Conservation (phyloP, 805 yeast species). For the Maudiozyma barnettii region DNA sequence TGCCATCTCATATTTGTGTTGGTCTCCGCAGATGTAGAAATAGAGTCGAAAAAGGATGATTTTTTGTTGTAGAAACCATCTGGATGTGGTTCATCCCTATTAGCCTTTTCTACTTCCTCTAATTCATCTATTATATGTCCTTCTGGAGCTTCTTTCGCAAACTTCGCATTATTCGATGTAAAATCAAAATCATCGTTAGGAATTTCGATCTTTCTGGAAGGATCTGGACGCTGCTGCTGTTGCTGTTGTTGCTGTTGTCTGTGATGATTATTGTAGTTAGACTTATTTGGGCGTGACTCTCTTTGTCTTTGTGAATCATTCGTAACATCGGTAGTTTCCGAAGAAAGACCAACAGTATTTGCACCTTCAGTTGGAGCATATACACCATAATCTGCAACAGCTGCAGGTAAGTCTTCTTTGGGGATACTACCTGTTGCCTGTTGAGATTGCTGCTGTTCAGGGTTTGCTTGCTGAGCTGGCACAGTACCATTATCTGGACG, state of each 20-base stretch:
- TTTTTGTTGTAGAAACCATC: constrained; percentile 57
- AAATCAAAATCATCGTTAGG: constrained; percentile 67
- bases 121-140: constrained; percentile 2
- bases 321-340: background rate
- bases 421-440: constrained; percentile 6
- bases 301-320: background rate
- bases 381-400: constrained; percentile 29
- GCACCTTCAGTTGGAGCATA: constrained; percentile 18
- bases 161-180: constrained; percentile 61
- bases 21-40: constrained; percentile 58
- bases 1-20: constrained; percentile 48
- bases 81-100: constrained; percentile 2
- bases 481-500: constrained; percentile 16
- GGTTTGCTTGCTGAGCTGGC: background rate
- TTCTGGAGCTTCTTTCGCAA: constrained; percentile 40
- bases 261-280: constrained; percentile 1
- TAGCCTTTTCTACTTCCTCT: background rate
- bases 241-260: constrained; percentile 2
- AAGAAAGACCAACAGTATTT: constrained; percentile 8
- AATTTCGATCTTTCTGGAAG: constrained; percentile 25
- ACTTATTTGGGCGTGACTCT: background rate
- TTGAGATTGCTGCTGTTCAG: background rate
- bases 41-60: constrained; percentile 81
- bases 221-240: constrained; percentile 4
- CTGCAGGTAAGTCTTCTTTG: constrained; percentile 22